phyloP scores from a whole-genome alignment of 2,329 filamentous ascomycete species.

The Ceratocystis cubensis region DNA sequence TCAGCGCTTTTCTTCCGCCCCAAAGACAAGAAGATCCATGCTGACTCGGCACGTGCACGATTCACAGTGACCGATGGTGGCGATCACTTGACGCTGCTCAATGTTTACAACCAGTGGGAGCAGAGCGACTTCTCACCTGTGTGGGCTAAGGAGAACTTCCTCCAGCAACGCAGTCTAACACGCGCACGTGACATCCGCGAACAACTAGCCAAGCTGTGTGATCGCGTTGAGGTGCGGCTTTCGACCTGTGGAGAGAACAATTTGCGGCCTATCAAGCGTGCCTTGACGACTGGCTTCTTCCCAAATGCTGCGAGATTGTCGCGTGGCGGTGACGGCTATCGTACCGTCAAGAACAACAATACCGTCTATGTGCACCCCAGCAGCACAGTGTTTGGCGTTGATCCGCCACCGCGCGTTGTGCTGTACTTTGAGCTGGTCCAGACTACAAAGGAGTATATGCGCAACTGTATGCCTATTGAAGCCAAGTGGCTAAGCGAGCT shows the following conservation, averaged over 20 bases:
- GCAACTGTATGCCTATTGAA: constrained; percentile 73
- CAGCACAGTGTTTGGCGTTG: constrained; percentile 62
- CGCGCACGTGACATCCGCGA: constrained; percentile 85
- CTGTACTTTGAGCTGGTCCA: constrained; percentile 76
- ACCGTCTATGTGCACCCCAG: constrained; percentile 87
- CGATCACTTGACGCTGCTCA: constrained; percentile 76
- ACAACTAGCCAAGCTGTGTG: constrained; percentile 82
- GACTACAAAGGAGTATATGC: constrained; percentile 86
- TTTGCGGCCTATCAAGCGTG: constrained; percentile 63
- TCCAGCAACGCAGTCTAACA: constrained; percentile 81
- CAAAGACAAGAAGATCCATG: constrained; percentile 94
- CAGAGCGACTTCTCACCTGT: constrained; percentile 79
- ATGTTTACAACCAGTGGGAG: constrained; percentile 92
- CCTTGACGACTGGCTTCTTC: constrained; percentile 87
- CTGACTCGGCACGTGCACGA: constrained; percentile 74
- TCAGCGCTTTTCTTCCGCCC: constrained; percentile 85
- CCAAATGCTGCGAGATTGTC: constrained; percentile 78
- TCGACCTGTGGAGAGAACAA: constrained; percentile 59
- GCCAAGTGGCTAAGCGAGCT: constrained; percentile 76
- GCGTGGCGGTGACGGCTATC: constrained; percentile 72
- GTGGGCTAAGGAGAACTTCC: constrained; percentile 85
- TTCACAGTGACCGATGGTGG: constrained; percentile 87
- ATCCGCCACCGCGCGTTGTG: constrained; percentile 68
- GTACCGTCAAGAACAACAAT: constrained; percentile 80
- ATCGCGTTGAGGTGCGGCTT: constrained; percentile 73